Percentiles rank a stretch among this genome's conserved stretches.
These are phyloP conservation scores for Penicillium sp. DNA, from an alignment of 2,329 filamentous ascomycete genomes.

Conservation along the genomic window DNA sequence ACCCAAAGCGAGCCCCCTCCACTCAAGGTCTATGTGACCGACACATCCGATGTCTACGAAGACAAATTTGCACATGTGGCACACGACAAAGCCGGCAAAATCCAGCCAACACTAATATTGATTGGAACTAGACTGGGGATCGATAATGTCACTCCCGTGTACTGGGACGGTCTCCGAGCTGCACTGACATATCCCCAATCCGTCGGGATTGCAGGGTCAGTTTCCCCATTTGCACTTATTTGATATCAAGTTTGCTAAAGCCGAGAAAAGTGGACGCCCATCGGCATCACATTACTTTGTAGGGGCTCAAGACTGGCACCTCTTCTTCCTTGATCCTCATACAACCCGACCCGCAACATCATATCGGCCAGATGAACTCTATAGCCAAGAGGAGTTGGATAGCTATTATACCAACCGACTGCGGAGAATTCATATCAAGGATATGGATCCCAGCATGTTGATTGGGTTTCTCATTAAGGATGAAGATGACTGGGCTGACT, in stretches of 20 bases:
- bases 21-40: conserved; percentile 81
- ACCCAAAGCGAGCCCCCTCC: conserved; percentile 59
- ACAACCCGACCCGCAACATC: conserved; percentile 73
- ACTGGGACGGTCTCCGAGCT: conserved; percentile 87
- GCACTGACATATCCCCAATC: conserved; percentile 84
- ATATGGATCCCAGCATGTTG: conserved; percentile 98
- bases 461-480: conserved; percentile 85
- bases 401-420: conserved; percentile 85
- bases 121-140: conserved; percentile 87
- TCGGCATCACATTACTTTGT: conserved; percentile 82
- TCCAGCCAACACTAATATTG: conserved; percentile 81
- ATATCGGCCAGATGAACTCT: conserved; percentile 52
- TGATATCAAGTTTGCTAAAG: conserved; percentile 23
- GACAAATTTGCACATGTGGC: conserved; percentile 79
- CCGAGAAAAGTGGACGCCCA: conserved; percentile 67
- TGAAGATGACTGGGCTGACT: conserved; percentile 77
- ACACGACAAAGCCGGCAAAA: conserved; percentile 59
- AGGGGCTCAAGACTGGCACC: conserved; percentile 66
- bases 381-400: conserved; percentile 68
- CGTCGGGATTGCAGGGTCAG: conserved; percentile 90
- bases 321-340: conserved; percentile 96
- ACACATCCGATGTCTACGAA: conserved; percentile 89
- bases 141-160: conserved; percentile 88
- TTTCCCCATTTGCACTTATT: neutral
- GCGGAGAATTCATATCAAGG: conserved; percentile 74